Percentiles rank a stretch among this genome's conserved stretches.
phyloP scores from a whole-genome alignment of 176 grass and related monocot species.

The sorghum (Sorghum bicolor) region Sorghum_bicolor_NCBIv3 NC_012871.2:66343001-66343500 shows the following conservation, averaged over 20 bases:
- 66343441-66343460: slow-evolving; percentile 20
- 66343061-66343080: slow-evolving; percentile 75
- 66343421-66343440: slow-evolving; percentile 33
- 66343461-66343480: slow-evolving; percentile 67
- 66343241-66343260: slow-evolving; percentile 65
- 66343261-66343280: slow-evolving; percentile 76
- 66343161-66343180: slow-evolving; percentile 49
- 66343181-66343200: slow-evolving; percentile 79
- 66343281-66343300: slow-evolving; percentile 50
- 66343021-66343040: slow-evolving; percentile 73
- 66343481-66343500: slow-evolving; percentile 60
- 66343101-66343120: slow-evolving; percentile 61
- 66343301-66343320: slow-evolving; percentile 53
- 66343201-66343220: slow-evolving; percentile 73
- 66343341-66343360: slow-evolving; percentile 47
- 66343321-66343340: slow-evolving; percentile 32
- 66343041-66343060: slow-evolving; percentile 75
- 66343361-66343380: slow-evolving; percentile 59
- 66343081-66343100: slow-evolving; percentile 96
- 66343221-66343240: slow-evolving; percentile 73
- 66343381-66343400: slow-evolving; percentile 64
- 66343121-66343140: slow-evolving; percentile 2
- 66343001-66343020: slow-evolving; percentile 66
- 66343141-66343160: slow-evolving; percentile 46
- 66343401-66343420: slow-evolving; percentile 15